phyloP scores from a whole-genome alignment of 495 filamentous ascomycete genomes.

The Lineolata rhizophorae region DNA sequence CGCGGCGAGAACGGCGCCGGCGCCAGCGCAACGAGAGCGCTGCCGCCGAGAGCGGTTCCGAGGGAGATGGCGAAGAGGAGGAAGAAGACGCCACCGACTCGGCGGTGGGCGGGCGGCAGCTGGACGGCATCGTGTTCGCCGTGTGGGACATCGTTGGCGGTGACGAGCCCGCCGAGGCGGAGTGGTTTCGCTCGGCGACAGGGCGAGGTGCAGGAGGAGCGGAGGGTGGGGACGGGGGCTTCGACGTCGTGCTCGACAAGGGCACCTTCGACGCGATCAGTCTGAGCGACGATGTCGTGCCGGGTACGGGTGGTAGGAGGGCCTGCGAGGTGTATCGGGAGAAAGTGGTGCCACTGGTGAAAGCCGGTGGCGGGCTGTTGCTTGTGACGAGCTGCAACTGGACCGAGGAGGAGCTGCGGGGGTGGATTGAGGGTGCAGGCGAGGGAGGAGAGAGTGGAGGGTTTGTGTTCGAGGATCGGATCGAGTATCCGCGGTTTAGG shows the following conservation, averaged over 20 bases:
- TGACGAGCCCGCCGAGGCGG: conserved; percentile 9
- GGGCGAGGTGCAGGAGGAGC: too few relatives aligned
- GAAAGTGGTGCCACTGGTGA: conserved; percentile 40
- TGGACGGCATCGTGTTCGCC: conserved; percentile 32
- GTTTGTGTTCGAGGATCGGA: conserved; percentile 35
- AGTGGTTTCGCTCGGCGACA: too few relatives aligned
- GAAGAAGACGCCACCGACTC: conserved; percentile 2
- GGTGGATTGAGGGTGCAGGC: conserved; percentile 36
- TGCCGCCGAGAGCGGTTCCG: conserved; percentile 12
- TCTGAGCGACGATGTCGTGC: conserved; percentile 34
- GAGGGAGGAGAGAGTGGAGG: conserved; percentile 12
- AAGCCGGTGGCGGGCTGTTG: conserved; percentile 46
- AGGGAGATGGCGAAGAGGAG: conserved; percentile 6
- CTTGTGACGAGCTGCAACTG: conserved; percentile 95
- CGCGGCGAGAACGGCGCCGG: conserved; percentile 10
- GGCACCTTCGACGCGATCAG: conserved; percentile 92
- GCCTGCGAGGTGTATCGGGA: conserved; percentile 53
- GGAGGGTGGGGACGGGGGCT: too few relatives aligned
- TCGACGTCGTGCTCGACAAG: conserved; percentile 85
- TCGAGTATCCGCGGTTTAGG: conserved; percentile 63
- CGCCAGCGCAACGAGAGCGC: conserved; percentile 15
- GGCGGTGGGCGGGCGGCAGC: neutral
- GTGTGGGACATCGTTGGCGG: conserved; percentile 53
- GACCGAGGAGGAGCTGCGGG: conserved; percentile 69
- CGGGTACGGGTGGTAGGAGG: conserved; percentile 23